Evolutionary conservation across 2,329 filamentous ascomycete species (phyloP).

Genomic region (Sarocladium strictum): DNA sequence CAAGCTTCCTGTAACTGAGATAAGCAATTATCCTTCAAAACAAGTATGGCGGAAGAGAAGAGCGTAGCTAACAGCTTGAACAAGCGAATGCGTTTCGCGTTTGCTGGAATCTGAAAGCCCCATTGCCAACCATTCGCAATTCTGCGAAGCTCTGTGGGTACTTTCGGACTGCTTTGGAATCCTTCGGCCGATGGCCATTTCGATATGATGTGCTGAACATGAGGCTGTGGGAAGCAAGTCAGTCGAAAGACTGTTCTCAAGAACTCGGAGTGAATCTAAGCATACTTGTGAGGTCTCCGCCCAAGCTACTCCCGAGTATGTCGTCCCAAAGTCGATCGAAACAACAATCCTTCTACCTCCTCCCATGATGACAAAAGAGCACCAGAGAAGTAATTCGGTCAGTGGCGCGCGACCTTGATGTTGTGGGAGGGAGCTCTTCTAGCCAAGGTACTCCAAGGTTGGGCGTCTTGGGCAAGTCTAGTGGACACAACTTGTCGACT

Average conservation of each 20-base stretch:
- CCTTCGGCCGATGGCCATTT: slow-evolving; percentile 35
- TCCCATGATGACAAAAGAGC: slow-evolving; percentile 11
- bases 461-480: neutral
- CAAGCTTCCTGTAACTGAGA: slow-evolving; percentile 24
- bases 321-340: slow-evolving; percentile 52
- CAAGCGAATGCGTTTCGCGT: slow-evolving; percentile 31
- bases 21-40: neutral
- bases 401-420: neutral
- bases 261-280: too few species aligned
- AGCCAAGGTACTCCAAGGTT: neutral
- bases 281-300: slow-evolving; percentile 34
- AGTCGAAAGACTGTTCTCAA: neutral
- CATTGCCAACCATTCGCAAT: slow-evolving; percentile 36
- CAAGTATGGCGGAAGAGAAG: slow-evolving; percentile 12
- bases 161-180: slow-evolving; percentile 33
- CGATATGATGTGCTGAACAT: slow-evolving; percentile 35
- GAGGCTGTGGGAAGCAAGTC: slow-evolving; percentile 22
- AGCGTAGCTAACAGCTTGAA: slow-evolving; percentile 50
- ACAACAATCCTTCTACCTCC: slow-evolving; percentile 38
- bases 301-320: slow-evolving; percentile 50
- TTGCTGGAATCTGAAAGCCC: slow-evolving; percentile 42
- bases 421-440: too few species aligned
- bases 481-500: neutral
- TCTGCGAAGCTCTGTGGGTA: slow-evolving; percentile 43
- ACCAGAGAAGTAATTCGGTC: neutral